Evolutionary conservation across 2,329 filamentous ascomycete species (phyloP).

Genomic region (Rutstroemia sydowiana): DNA sequence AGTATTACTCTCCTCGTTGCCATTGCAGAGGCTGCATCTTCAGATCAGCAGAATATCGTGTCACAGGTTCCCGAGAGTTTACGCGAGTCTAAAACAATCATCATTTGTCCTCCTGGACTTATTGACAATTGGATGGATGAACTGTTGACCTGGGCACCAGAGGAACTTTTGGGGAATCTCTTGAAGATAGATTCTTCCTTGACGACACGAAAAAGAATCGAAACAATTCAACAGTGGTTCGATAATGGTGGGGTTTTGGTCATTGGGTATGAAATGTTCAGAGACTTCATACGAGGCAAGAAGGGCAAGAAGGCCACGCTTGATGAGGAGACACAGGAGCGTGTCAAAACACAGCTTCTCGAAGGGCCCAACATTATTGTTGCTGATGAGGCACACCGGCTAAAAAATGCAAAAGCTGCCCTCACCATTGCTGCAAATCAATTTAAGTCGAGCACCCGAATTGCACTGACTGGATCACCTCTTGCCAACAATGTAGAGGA

Average conservation of each 20-base stretch:
- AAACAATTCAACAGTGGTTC: constrained; percentile 52
- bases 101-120: constrained; percentile 69
- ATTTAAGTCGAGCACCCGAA: constrained; percentile 62
- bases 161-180: constrained; percentile 46
- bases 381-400: constrained; percentile 74
- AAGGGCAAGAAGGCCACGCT: constrained; percentile 20
- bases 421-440: constrained; percentile 46
- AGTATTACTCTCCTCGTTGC: constrained; percentile 72
- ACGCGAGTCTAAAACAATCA: constrained; percentile 54
- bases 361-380: constrained; percentile 64
- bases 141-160: constrained; percentile 60
- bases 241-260: constrained; percentile 64
- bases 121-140: constrained; percentile 82
- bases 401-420: constrained; percentile 59
- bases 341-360: constrained; percentile 39
- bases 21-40: constrained; percentile 58
- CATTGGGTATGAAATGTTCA: constrained; percentile 66
- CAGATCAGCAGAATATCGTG: constrained; percentile 46
- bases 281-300: constrained; percentile 35
- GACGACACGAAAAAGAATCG: constrained; percentile 33
- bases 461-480: constrained; percentile 82
- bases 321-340: background rate
- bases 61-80: constrained; percentile 63
- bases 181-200: constrained; percentile 45
- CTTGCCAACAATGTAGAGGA: constrained; percentile 78